Base-by-base conservation (phyloP, 306 rosid species). In the Pyrus pyrifolia region DNA sequence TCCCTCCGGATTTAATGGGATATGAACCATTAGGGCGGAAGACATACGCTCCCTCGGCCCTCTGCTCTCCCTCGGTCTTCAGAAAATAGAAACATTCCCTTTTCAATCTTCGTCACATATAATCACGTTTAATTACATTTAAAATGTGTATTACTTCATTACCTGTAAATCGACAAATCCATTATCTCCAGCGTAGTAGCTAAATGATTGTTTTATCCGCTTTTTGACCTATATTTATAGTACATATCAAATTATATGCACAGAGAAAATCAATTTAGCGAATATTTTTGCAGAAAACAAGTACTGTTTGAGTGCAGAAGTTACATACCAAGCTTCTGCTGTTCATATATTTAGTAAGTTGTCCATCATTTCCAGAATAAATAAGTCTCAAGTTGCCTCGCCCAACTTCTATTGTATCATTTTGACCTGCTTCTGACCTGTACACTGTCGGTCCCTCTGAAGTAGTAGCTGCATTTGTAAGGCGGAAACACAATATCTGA, bases 41-140 rank as follows among this genome's bases (percentile, higher is more conserved):
- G 49, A 84, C 68, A 53, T 84, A 84, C 11, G 87, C 84, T 65
- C 87, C 87, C 4, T 82, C 78, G 18, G 87, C 87, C 87, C 23
- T 23, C 23, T 23, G 23, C 23, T 23, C 84, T 65, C 87, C 87
- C 4, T 82, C 78, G 18, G 87, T 84, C 87, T 83, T 66, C 33
- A 35, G 72, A 55, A 45, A 77, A 66, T 33, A 11, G 30, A 8
- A 62, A 49, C 9, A 62, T 8, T 51, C 27, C 22, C 18, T 23
- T 33, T 40, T 15, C 38, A 70, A 12, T 64, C 10, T 51, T 76
- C 42, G 52, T 22, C 8, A 40, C 31, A 30, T 38, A 40, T 25
- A n/a, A 49, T 75, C 25, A 40, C 12, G 3, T 40, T 40, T 40
- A 40, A 40, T 40, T 40, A 76, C 30, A 44, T 67, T 63, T 40